phyloP scores from a whole-genome alignment of 371 early-diverging fungal genomes.

The Entomophthora muscae region DNA sequence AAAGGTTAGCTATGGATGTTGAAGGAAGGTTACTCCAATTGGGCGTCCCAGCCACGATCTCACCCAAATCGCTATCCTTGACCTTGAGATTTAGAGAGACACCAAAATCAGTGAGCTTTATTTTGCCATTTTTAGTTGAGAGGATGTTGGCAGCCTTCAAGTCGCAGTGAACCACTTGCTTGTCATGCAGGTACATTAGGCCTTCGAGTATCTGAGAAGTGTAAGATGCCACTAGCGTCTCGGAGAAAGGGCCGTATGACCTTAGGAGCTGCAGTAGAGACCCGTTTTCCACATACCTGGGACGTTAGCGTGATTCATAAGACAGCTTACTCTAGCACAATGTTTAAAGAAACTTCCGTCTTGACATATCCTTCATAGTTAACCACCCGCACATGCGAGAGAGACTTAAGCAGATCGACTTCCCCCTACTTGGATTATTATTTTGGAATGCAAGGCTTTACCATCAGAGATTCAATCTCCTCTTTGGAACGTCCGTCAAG shows the following conservation, averaged over 20 bases:
- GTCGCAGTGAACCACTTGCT: constrained; percentile 84
- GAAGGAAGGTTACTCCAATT: constrained; percentile 68
- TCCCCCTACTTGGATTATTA: constrained; percentile 30
- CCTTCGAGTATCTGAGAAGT: constrained; percentile 78
- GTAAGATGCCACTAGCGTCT: constrained; percentile 81
- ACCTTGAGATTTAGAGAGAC: constrained; percentile 68
- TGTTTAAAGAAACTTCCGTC: constrained; percentile 47
- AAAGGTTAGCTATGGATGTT: not conserved
- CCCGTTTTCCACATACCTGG: constrained; percentile 75
- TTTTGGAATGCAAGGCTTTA: constrained; percentile 1
- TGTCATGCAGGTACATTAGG: constrained; percentile 77
- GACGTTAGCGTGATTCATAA: not conserved
- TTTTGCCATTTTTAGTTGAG: constrained; percentile 82
- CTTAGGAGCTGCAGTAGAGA: constrained; percentile 74
- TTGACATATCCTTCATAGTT: constrained; percentile 70
- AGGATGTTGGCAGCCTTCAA: constrained; percentile 91
- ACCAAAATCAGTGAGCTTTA: constrained; percentile 94
- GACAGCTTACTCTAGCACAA: constrained; percentile 59
- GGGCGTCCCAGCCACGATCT: constrained; percentile 74
- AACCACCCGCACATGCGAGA: constrained; percentile 71
- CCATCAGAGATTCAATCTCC: constrained; percentile 37
- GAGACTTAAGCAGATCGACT: constrained; percentile 46
- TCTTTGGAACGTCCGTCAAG: constrained; percentile 38
- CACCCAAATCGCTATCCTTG: constrained; percentile 23
- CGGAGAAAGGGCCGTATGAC: constrained; percentile 88